Conservation (phyloP, 2,329 filamentous ascomycete species). For the Penicillium palitans region DNA sequence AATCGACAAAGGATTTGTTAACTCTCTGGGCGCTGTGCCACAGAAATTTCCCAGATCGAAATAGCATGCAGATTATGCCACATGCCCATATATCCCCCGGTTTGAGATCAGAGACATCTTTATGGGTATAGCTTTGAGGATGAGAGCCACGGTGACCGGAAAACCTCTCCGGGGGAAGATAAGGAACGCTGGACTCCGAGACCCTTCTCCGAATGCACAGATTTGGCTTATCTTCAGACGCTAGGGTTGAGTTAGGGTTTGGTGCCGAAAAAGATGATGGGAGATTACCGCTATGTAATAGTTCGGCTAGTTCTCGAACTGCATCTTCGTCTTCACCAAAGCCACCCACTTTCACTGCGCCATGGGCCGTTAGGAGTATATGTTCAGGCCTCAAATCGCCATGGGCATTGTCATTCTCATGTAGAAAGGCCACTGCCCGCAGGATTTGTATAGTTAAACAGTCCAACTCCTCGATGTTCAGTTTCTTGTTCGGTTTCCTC, state of each 20-base stretch:
- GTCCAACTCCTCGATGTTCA: neutral
- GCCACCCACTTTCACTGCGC: constrained; percentile 9
- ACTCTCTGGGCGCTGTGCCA: constrained; percentile 2
- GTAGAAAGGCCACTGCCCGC: constrained; percentile 3
- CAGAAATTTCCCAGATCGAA: neutral
- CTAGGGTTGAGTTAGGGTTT: neutral
- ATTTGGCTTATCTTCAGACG: neutral
- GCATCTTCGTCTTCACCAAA: constrained; percentile 13
- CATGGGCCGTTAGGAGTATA: constrained; percentile 4
- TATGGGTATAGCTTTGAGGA: neutral
- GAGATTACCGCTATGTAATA: neutral
- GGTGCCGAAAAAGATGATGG: neutral
- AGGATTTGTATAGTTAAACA: constrained; percentile 6
- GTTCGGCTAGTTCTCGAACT: neutral
- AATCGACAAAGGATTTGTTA: neutral
- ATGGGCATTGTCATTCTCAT: constrained; percentile 1
- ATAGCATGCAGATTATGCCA: constrained; percentile 7
- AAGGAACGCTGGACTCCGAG: constrained; percentile 2
- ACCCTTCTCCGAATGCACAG: constrained; percentile 1
- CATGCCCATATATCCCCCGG: constrained; percentile 8
- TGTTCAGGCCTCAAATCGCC: constrained; percentile 8
- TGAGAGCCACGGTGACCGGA: neutral
- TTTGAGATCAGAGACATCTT: neutral
- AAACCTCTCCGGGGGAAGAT: constrained; percentile 10
- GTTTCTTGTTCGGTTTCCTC: neutral